These are phyloP conservation scores for Adansonia gregorii DNA, from an alignment of 441 rosid genomes.

Conservation along the genomic window DNA sequence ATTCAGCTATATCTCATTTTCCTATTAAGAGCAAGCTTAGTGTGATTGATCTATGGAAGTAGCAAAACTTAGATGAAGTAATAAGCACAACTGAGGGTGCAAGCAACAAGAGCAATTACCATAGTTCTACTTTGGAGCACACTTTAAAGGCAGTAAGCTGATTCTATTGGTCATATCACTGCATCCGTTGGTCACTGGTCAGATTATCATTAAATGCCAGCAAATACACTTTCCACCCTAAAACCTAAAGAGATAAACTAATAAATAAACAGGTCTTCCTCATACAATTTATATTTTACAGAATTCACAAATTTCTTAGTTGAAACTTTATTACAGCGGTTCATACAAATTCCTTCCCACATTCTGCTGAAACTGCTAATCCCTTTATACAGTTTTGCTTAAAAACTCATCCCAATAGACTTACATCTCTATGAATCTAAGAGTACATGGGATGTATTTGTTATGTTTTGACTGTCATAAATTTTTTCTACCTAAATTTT, in stretches of 20 bases:
- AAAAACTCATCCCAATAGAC: background rate
- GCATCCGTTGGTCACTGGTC: slow-evolving; percentile 5
- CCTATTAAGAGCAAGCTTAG: background rate
- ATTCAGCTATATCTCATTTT: background rate
- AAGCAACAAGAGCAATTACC: slow-evolving; percentile 6
- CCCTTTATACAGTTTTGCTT: background rate
- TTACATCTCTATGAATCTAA: background rate
- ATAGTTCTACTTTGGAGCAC: background rate
- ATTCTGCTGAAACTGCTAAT: too few species aligned
- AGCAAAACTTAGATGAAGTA: slow-evolving; percentile 26
- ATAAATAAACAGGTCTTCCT: background rate
- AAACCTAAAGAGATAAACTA: background rate
- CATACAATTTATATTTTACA: background rate
- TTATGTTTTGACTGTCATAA: background rate
- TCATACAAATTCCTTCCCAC: background rate
- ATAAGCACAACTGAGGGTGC: slow-evolving; percentile 15
- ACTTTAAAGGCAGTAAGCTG: slow-evolving; percentile 17
- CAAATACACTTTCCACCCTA: background rate
- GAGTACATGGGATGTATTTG: background rate
- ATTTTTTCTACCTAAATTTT: background rate
- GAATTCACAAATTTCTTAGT: background rate
- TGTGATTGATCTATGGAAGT: background rate
- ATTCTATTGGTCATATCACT: slow-evolving; percentile 2
- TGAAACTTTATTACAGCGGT: background rate
- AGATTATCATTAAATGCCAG: slow-evolving; percentile 7